These are phyloP conservation scores for Penicillium sp. DNA, from an alignment of 2,329 filamentous ascomycete genomes.

Conservation along the genomic window DNA sequence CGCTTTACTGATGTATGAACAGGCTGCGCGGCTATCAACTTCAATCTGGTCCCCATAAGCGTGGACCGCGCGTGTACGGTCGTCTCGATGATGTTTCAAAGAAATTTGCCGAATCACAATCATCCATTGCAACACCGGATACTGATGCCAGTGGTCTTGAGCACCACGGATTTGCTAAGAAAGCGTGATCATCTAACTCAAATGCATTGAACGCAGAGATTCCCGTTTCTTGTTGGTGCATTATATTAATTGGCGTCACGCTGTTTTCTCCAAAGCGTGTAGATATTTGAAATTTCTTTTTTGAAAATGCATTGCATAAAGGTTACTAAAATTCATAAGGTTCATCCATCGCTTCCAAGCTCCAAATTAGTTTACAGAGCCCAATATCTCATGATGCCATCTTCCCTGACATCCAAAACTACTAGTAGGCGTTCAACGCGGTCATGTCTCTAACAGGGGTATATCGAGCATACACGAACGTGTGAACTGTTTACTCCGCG, in stretches of 20 bases:
- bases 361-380: slow-evolving; percentile 28
- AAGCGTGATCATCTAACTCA: slow-evolving; percentile 16
- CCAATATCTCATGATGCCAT: slow-evolving; percentile 22
- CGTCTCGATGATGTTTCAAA: slow-evolving; percentile 57
- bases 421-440: slow-evolving; percentile 5
- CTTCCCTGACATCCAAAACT: slow-evolving; percentile 12
- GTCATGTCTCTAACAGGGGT: slow-evolving; percentile 9
- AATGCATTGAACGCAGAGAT: too few relatives aligned
- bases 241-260: background rate
- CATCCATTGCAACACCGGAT: slow-evolving; percentile 57
- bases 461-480: slow-evolving; percentile 12
- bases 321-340: slow-evolving; percentile 1
- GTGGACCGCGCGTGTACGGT: slow-evolving; percentile 71
- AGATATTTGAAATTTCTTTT: background rate
- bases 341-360: slow-evolving; percentile 20
- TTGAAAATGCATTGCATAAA: background rate
- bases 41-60: slow-evolving; percentile 69
- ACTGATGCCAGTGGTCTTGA: slow-evolving; percentile 58
- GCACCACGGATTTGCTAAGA: slow-evolving; percentile 61
- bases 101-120: slow-evolving; percentile 54
- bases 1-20: slow-evolving; percentile 4
- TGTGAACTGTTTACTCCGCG: slow-evolving; percentile 6
- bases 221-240: too few relatives aligned
- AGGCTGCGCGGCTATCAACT: slow-evolving; percentile 80
- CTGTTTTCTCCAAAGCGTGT: background rate